Conservation (phyloP, 129 eudicot genomes). For the Flaveria trinervia region DNA sequence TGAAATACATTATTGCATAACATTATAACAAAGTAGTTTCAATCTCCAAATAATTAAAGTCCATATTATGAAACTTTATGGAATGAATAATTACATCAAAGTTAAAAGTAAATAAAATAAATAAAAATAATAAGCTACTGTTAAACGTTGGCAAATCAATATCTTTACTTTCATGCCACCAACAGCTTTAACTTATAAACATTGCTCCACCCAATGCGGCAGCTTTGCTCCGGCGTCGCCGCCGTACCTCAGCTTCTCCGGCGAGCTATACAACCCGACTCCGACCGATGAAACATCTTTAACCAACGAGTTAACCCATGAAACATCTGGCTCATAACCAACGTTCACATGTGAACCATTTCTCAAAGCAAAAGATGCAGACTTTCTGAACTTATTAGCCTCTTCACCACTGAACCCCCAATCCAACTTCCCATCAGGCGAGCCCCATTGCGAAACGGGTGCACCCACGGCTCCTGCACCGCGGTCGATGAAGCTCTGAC, state of each 20-base stretch:
- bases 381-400: conserved; percentile 63
- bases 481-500: conserved; percentile 86
- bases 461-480: conserved; percentile 15
- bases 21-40: neutral
- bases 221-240: conserved; percentile 39
- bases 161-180: conserved; percentile 47
- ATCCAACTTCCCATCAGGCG: conserved; percentile 74
- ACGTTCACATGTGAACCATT: conserved; percentile 42
- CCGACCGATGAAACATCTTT: conserved; percentile 69
- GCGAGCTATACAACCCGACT: conserved; percentile 48
- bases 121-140: conserved; percentile 6
- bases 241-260: conserved; percentile 44
- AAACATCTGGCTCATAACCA: conserved; percentile 70
- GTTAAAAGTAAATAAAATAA: conserved; percentile 22
- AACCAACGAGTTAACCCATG: conserved; percentile 87
- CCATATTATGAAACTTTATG: neutral
- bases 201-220: conserved; percentile 81
- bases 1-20: neutral
- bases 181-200: conserved; percentile 76
- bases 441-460: conserved; percentile 64
- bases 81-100: conserved; percentile 8
- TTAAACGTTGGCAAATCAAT: neutral
- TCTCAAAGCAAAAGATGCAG: conserved; percentile 75
- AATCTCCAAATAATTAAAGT: neutral
- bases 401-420: conserved; percentile 82